phyloP scores from a whole-genome alignment of 768 basidiomycete genomes.

The Rhizopogon sp. region DNA sequence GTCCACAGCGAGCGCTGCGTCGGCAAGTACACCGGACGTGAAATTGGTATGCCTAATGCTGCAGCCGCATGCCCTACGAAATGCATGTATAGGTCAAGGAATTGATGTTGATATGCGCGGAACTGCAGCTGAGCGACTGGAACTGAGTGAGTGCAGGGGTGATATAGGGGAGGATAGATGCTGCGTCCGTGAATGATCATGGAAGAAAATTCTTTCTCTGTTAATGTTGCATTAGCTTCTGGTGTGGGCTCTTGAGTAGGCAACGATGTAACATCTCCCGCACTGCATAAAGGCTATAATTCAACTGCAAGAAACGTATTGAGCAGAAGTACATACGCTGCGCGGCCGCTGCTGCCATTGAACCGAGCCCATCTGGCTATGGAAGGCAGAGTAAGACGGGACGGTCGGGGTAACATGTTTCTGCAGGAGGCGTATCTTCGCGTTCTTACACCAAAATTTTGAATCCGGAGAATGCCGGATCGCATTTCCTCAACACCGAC shows the following conservation, averaged over 20 bases:
- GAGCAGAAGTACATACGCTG: conserved; percentile 10
- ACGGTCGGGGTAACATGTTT: conserved; percentile 28
- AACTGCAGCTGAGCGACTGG: conserved; percentile 84
- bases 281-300: background rate
- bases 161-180: conserved; percentile 47
- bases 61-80: conserved; percentile 82
- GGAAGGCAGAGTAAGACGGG: conserved; percentile 12
- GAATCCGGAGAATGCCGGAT: conserved; percentile 16
- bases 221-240: conserved; percentile 13
- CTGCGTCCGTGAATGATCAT: conserved; percentile 60
- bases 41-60: conserved; percentile 78
- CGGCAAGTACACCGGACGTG: conserved; percentile 61
- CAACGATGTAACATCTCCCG: background rate
- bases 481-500: background rate
- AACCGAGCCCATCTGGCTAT: conserved; percentile 19
- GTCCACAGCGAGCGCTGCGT: conserved; percentile 80
- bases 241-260: background rate
- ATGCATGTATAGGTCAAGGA: conserved; percentile 76
- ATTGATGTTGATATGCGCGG: conserved; percentile 63
- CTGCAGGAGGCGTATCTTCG: background rate
- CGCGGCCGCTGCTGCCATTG: conserved; percentile 6
- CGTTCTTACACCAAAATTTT: background rate
- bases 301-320: background rate
- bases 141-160: conserved; percentile 58
- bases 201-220: conserved; percentile 42